Conservation (phyloP, 2,329 filamentous ascomycete species). For the Fusarium pilosicola region DNA sequence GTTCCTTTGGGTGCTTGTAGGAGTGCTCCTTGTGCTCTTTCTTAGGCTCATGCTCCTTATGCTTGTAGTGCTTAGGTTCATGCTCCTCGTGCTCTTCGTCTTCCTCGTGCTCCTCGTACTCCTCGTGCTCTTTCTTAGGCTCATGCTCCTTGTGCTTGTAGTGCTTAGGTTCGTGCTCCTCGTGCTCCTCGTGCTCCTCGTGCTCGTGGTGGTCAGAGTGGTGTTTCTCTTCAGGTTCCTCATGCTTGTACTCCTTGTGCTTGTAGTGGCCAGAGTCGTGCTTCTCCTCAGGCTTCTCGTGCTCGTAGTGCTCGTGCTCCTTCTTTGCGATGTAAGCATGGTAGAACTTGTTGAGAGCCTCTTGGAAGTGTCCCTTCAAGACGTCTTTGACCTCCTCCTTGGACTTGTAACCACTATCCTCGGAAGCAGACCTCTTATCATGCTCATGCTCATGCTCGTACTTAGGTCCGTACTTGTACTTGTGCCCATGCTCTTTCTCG, state of each 20-base stretch:
- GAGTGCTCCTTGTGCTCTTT: background rate
- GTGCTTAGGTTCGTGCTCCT: background rate
- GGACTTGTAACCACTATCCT: background rate
- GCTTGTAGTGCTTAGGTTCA: background rate
- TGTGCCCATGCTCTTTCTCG: background rate
- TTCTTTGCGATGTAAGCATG: background rate
- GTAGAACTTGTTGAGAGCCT: conserved; percentile 11
- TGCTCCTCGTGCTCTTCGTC: background rate
- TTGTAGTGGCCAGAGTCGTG: background rate
- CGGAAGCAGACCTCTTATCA: background rate
- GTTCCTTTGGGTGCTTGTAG: background rate
- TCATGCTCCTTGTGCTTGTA: background rate
- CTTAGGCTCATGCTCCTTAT: background rate
- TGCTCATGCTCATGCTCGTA: background rate
- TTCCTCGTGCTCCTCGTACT: background rate
- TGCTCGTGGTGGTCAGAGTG: background rate
- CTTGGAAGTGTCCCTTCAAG: background rate
- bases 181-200: background rate
- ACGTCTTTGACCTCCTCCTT: background rate
- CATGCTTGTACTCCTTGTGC: background rate
- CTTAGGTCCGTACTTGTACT: background rate
- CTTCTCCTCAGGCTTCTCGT: background rate
- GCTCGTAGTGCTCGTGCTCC: background rate
- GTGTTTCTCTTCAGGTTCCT: background rate
- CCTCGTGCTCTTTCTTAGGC: background rate